phyloP scores from a whole-genome alignment of 192 early-diverging fungal genomes.

The Dissophora ornata region DNA sequence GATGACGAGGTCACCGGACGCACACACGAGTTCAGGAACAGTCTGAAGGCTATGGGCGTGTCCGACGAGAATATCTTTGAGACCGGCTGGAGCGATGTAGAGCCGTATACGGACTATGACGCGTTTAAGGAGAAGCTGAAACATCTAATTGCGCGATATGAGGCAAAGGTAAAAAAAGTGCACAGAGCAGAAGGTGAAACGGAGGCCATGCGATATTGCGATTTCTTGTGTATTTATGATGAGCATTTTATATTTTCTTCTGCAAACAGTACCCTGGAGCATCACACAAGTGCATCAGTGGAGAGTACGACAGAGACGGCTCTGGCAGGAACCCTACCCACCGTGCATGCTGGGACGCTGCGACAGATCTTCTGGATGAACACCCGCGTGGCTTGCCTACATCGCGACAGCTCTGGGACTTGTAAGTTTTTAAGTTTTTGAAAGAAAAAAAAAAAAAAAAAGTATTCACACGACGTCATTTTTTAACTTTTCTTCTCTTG shows the following conservation, averaged over 20 bases:
- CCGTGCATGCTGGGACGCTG: conserved; percentile 43
- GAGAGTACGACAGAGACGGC: conserved; percentile 37
- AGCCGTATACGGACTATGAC: conserved; percentile 27
- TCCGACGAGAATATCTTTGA: conserved; percentile 33
- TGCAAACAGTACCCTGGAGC: conserved; percentile 46
- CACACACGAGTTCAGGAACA: conserved; percentile 45
- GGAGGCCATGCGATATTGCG: too few relatives aligned
- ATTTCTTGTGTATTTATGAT: too few relatives aligned
- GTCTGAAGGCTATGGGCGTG: conserved; percentile 19
- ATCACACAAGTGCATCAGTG: conserved; percentile 50
- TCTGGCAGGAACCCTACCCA: conserved; percentile 42
- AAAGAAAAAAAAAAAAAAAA: too few relatives aligned
- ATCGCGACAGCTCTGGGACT: conserved; percentile 38
- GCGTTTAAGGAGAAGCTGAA: conserved; percentile 18
- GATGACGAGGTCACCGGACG: conserved; percentile 45
- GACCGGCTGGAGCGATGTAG: conserved; percentile 47
- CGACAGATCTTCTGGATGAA: conserved; percentile 23
- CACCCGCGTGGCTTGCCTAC: conserved; percentile 22
- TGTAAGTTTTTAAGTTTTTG: conserved; percentile 25
- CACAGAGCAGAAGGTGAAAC: too few relatives aligned
- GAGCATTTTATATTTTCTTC: too few relatives aligned
- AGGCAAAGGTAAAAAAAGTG: conserved; percentile 30
- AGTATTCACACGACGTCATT: too few relatives aligned
- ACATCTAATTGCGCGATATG: conserved; percentile 29
- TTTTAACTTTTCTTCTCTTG: background rate